Evolutionary conservation across 768 basidiomycete genomes (phyloP).

Genomic region (Auricularia auricula-judae): DNA sequence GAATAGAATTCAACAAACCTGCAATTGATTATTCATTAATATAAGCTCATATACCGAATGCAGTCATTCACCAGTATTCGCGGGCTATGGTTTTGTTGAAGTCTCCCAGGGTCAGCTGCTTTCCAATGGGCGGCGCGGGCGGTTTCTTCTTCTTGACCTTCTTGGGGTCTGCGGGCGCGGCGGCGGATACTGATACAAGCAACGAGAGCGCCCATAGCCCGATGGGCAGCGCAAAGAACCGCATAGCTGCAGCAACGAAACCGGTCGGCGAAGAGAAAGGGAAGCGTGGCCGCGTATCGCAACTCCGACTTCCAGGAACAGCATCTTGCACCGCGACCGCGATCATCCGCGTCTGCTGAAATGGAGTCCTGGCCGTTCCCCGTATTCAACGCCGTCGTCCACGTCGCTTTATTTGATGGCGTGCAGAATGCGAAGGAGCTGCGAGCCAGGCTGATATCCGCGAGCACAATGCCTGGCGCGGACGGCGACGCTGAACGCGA

Average conservation of each 20-base stretch:
- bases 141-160: background rate
- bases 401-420: slow-evolving; percentile 54
- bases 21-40: too few relatives aligned
- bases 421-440: slow-evolving; percentile 55
- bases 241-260: background rate
- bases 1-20: slow-evolving; percentile 83
- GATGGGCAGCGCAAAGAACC: background rate
- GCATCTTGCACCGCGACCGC: background rate
- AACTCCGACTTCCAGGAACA: background rate
- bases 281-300: background rate
- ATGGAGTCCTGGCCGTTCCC: slow-evolving; percentile 24
- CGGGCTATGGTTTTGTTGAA: slow-evolving; percentile 41
- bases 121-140: background rate
- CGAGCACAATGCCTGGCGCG: slow-evolving; percentile 45
- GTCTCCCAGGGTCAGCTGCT: slow-evolving; percentile 42
- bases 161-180: background rate
- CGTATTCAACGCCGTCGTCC: slow-evolving; percentile 27
- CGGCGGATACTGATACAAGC: background rate
- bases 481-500: slow-evolving; percentile 60
- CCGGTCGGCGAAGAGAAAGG: background rate
- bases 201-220: background rate
- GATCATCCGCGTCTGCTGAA: background rate
- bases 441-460: slow-evolving; percentile 56
- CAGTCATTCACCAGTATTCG: slow-evolving; percentile 46
- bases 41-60: background rate